Evolutionary conservation across 2,329 filamentous ascomycete species (phyloP), one percentile per base, ranked within the genome.

Genomic region (Penicillium sp.): DNA sequence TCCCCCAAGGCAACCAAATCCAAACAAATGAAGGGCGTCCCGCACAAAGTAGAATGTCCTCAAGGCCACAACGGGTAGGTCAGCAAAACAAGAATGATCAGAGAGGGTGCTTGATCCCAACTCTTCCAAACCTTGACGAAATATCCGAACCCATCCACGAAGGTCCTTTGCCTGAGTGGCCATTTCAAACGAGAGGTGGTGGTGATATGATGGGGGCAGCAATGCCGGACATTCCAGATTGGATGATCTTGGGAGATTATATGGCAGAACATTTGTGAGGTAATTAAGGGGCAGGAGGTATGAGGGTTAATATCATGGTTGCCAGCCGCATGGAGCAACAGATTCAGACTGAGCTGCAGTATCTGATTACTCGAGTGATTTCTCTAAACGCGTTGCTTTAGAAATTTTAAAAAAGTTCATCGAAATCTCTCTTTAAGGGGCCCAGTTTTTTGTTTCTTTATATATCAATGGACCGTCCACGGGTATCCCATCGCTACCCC

Each of bases 211-310:
- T 62, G 27, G 61, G 57, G 10, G 35, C 52, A 19, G 56, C 56
- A 3, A 55, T 68, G 10, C 62, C 65, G 6, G 66, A 66, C 49
- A 61, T 67, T 13, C 64, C 67, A 6, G 67, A 69, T 45, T 69
- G 66, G 66, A 62, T 68, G 62, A 59, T 68, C 5, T 63, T 68
- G 21, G 64, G 59, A 6, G 63, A 63, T 17, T 65, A 67, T 6
- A 57, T 67, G 51, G 55, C 62, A 4, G 63, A 69, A 42, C 63
- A 67, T 45, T 42, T 67, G 6, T 69, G 21, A 64, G 23, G 19
- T 45, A 50, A 13, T n/a, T n/a, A n/a, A 37, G 7, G 7, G 7
- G 19, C 6, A 41, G 10, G 19, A 7, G 40, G 40, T 42, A 21
- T 23, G 40, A 23, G 12, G 2, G 15, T 17, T 23, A 12, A 31